Percentiles rank a stretch among this genome's conserved stretches.
Evolutionary conservation across 2,329 filamentous ascomycete species (phyloP).

Genomic region (Calonectria hongkongensis): DNA sequence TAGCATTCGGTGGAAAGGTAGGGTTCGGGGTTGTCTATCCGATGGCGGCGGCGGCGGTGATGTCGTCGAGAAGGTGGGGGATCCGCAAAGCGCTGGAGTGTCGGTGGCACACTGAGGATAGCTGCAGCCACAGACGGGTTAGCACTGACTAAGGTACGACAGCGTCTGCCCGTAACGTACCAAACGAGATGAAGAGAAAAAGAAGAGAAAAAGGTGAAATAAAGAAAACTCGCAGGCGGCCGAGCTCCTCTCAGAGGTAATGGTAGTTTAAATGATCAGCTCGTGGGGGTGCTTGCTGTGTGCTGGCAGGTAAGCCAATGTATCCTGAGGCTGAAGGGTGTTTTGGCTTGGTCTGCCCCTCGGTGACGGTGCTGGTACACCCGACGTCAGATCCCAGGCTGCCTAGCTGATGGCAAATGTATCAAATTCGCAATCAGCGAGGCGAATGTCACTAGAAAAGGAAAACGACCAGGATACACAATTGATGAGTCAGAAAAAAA

Average conservation of each 20-base stretch:
- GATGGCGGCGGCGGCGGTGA: conserved; percentile 49
- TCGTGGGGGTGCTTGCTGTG: conserved; percentile 34
- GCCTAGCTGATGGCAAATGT: conserved; percentile 21
- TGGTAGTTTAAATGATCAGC: conserved; percentile 28
- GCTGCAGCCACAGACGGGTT: conserved; percentile 43
- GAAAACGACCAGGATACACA: neutral
- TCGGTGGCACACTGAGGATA: conserved; percentile 45
- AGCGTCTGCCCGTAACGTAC: conserved; percentile 24
- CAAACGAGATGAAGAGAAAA: conserved; percentile 8
- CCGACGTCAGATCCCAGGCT: conserved; percentile 48
- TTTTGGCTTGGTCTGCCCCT: conserved; percentile 49
- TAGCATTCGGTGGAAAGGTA: conserved; percentile 43
- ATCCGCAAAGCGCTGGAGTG: conserved; percentile 49
- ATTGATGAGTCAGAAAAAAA: conserved; percentile 32
- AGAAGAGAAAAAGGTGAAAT: conserved; percentile 4
- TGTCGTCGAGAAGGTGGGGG: conserved; percentile 51
- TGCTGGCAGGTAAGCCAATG: conserved; percentile 39
- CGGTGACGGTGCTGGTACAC: conserved; percentile 38
- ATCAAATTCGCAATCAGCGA: conserved; percentile 4
- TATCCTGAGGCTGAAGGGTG: conserved; percentile 51
- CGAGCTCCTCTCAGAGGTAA: conserved; percentile 22
- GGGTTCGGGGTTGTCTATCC: conserved; percentile 30
- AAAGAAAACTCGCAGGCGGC: conserved; percentile 10
- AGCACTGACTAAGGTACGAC: conserved; percentile 39
- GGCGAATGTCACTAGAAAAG: conserved; percentile 2